Percentiles rank a stretch among this genome's conserved stretches.
phyloP scores from a whole-genome alignment of 2,329 filamentous ascomycete species.

The Fusarium nelsonii region DNA sequence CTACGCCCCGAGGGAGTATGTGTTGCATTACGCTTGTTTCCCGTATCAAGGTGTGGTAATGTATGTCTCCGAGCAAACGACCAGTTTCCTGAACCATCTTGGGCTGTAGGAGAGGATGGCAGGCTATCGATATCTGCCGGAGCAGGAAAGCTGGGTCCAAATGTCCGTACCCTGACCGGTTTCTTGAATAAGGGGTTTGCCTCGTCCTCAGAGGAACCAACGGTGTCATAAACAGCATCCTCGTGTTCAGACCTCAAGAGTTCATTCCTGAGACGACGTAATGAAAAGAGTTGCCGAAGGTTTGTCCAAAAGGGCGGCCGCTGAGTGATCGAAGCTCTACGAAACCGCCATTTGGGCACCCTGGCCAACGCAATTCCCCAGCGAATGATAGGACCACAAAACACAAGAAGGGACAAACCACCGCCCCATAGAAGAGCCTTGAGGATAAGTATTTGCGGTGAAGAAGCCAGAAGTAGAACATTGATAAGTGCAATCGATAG shows the following conservation, averaged over 20 bases:
- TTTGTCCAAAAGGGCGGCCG: conserved; percentile 55
- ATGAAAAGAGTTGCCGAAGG: conserved; percentile 58
- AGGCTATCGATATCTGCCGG: conserved; percentile 27
- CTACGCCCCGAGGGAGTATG: conserved; percentile 73
- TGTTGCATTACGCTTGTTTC: conserved; percentile 56
- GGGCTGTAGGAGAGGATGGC: conserved; percentile 37
- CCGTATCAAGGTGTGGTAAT: conserved; percentile 59
- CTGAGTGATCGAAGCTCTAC: conserved; percentile 62
- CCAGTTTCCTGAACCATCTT: conserved; percentile 36
- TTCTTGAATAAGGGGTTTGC: conserved; percentile 36
- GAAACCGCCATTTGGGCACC: conserved; percentile 92
- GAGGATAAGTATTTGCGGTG: conserved; percentile 86
- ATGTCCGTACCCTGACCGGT: conserved; percentile 49
- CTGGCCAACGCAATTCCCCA: conserved; percentile 89
- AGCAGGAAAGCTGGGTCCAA: conserved; percentile 40
- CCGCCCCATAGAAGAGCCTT: conserved; percentile 88
- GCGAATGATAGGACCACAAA: conserved; percentile 78
- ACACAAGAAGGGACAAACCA: conserved; percentile 79
- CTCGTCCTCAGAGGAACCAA: conserved; percentile 53
- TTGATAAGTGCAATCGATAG: conserved; percentile 87
- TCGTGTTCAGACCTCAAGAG: conserved; percentile 50
- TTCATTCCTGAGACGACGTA: conserved; percentile 61
- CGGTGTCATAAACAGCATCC: conserved; percentile 51
- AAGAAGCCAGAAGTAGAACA: conserved; percentile 79
- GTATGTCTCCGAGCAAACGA: conserved; percentile 62